A percentile compares a stretch with the other conserved stretches of the same genome.
Evolutionary conservation across 768 basidiomycete genomes (phyloP).

Genomic region (Phylloporus rhodoxanthus): DNA sequence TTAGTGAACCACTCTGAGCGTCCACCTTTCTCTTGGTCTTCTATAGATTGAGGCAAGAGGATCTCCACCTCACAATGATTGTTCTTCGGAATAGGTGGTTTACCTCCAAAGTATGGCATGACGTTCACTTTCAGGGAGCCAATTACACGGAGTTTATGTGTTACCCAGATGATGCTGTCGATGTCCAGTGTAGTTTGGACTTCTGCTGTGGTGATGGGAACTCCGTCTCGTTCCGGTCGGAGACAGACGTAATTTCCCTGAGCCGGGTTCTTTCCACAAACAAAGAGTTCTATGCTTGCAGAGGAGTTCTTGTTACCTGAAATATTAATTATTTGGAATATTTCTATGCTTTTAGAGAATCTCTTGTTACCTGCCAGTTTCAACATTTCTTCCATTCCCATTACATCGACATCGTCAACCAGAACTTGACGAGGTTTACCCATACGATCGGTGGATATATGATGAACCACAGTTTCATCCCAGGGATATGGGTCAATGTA

Average conservation of each 20-base stretch:
- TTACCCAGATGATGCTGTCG: conserved; percentile 5
- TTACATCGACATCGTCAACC: neutral
- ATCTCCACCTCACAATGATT: conserved; percentile 5
- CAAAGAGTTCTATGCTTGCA: neutral
- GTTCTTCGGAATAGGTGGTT: conserved; percentile 2
- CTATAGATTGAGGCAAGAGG: neutral
- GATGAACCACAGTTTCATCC: neutral
- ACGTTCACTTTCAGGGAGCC: conserved; percentile 1
- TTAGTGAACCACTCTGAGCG: conserved; percentile 5
- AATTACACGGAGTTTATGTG: neutral
- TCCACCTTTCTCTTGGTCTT: neutral
- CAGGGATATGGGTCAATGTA: neutral
- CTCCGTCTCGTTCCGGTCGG: neutral
- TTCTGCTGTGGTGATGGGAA: neutral
- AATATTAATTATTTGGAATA: too few species aligned
- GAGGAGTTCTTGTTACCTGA: neutral
- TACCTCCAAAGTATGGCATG: conserved; percentile 1
- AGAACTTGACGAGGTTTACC: neutral
- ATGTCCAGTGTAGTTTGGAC: conserved; percentile 3
- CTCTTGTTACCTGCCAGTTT: neutral
- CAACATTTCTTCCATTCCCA: conserved; percentile 5
- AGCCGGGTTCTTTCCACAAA: neutral
- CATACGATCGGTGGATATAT: neutral
- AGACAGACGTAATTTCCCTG: conserved; percentile 3
- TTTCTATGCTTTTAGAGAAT: too few species aligned